Percentiles rank a stretch among this genome's conserved stretches.
phyloP scores from a whole-genome alignment of 2,329 filamentous ascomycete species.

The Aureobasidium lini region DNA sequence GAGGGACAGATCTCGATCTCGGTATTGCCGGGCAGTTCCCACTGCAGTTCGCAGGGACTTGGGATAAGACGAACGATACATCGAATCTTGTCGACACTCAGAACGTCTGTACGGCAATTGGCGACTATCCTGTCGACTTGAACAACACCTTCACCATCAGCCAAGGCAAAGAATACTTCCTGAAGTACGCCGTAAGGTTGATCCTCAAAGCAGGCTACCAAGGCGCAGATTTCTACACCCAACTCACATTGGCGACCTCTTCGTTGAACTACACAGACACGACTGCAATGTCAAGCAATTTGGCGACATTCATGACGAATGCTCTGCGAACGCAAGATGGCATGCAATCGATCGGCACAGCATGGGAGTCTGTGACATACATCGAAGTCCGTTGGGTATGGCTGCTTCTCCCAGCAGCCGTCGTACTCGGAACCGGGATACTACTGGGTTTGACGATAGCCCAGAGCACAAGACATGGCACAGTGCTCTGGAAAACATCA shows the following conservation, averaged over 20 bases:
- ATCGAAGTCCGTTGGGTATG: not conserved
- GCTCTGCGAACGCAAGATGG: conserved; percentile 7
- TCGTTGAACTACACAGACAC: conserved; percentile 10
- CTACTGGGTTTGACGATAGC: not conserved
- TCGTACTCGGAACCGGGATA: not conserved
- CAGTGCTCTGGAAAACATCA: conserved; percentile 8
- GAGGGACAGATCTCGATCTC: not conserved
- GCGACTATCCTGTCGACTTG: not conserved
- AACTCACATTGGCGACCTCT: conserved; percentile 5
- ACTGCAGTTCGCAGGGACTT: not conserved
- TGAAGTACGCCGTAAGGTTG: not conserved
- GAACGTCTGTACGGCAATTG: not conserved
- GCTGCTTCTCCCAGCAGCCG: not conserved
- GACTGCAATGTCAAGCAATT: not conserved
- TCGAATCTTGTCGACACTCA: not conserved
- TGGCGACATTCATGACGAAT: conserved; percentile 8
- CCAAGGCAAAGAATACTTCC: conserved; percentile 9
- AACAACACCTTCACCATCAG: conserved; percentile 11
- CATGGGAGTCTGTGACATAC: conserved; percentile 4
- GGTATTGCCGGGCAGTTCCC: not conserved
- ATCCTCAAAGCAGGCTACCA: conserved; percentile 12
- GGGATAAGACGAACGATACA: not conserved
- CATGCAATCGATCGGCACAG: not conserved
- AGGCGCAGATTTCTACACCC: conserved; percentile 6
- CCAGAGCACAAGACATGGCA: not conserved